Base-by-base conservation (phyloP, 306 rosid species). In the Corylus avellana region DNA sequence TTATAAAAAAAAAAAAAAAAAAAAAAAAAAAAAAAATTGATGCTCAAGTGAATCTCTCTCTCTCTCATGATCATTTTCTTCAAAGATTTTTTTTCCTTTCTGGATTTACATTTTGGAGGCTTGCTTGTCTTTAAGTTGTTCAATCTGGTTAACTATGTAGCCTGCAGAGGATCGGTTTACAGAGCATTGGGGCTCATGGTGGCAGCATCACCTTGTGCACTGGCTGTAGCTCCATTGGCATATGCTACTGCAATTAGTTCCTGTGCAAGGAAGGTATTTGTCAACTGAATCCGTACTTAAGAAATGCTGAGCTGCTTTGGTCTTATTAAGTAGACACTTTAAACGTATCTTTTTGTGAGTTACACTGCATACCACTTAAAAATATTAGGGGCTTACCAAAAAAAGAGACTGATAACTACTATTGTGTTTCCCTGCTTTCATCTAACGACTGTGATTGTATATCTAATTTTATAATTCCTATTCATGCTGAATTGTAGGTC, bases 121-220 rank as follows among this genome's bases (percentile, higher is more conserved):
- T 25, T 39, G 48, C 56, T 44, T 17, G 12, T 74, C 61, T 77
- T 90, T 78, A 73, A 74, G 73, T 90, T 72, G 71, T 81, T 75
- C 72, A 78, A 86, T 79, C 61, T 75, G 63, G 71, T 80, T 83
- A 77, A 73, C 77, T 39, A 51, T 85, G 75, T 82, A 95, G 99
- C 93, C 84, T 90, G 96, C 90, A 91, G 99, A 86, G 99, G 99
- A 77, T 95, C 99, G 49, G 79, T 93, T 82, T 95, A 95, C 83
- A 87, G 99, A 85, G 99, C 99, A 49, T 85, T 95, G 80, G 98
- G 93, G 68, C 97, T 95, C 80, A 93, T 95, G 99, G 96, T 95
- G 78, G 99, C 98, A 74, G 99, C 98, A 54, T 95, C 97, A 74
- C 99, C 99, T 35, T 95, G 98, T 88, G 98, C 98, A 75, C 87